These are phyloP conservation scores for Phytophthora agathidicida DNA, from an alignment of 352 stramenopile genomes.

Conservation along the genomic window DNA sequence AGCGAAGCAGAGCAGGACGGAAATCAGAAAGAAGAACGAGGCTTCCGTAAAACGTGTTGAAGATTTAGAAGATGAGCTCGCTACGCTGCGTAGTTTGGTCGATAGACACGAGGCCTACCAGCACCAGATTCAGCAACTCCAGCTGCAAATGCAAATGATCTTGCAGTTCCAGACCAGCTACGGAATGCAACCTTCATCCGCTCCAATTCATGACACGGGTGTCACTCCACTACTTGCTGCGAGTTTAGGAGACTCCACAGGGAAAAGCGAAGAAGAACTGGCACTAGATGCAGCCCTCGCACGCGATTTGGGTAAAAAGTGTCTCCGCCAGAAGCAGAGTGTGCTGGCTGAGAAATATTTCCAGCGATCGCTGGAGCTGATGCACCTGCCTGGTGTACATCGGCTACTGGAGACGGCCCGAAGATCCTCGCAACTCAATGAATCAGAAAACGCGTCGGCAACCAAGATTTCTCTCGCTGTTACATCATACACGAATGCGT, in stretches of 20 bases:
- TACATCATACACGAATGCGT: not conserved
- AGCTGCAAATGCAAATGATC: slow-evolving; percentile 62
- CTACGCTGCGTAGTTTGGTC: slow-evolving; percentile 4
- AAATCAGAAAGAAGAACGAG: slow-evolving; percentile 19
- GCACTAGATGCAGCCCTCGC: slow-evolving; percentile 67
- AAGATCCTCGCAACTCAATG: not conserved
- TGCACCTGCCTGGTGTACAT: slow-evolving; percentile 59
- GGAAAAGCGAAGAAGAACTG: slow-evolving; percentile 38
- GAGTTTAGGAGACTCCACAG: not conserved
- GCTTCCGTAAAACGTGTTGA: not conserved
- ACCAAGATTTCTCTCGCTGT: not conserved
- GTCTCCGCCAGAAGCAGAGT: slow-evolving; percentile 48
- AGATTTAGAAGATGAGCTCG: slow-evolving; percentile 10
- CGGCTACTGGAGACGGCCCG: slow-evolving; percentile 45
- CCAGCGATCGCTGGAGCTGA: slow-evolving; percentile 56
- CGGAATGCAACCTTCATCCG: not conserved
- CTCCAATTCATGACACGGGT: not conserved
- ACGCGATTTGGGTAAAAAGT: slow-evolving; percentile 69
- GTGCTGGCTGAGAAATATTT: slow-evolving; percentile 65
- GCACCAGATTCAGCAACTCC: slow-evolving; percentile 61
- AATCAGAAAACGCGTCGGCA: not conserved
- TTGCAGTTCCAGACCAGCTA: slow-evolving; percentile 18
- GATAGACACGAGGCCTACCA: slow-evolving; percentile 1
- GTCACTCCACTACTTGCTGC: slow-evolving; percentile 3
- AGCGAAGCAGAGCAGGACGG: not conserved